A percentile compares a stretch with the other conserved stretches of the same genome.
phyloP scores from a whole-genome alignment of 108 stramenopile genomes.

The Licmophora abbreviata region DNA sequence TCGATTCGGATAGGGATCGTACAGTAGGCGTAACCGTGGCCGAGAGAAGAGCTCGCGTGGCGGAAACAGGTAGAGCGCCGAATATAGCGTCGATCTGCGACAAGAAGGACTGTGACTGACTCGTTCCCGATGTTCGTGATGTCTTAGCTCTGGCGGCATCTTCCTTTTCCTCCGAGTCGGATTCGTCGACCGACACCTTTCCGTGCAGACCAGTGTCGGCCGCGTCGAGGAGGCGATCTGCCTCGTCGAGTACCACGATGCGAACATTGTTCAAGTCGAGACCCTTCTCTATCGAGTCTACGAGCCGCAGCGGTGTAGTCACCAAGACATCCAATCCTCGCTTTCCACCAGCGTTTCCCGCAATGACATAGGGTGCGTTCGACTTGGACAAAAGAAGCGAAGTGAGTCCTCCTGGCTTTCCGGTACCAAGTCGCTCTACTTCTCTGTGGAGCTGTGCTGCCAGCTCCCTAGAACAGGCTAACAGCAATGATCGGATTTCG shows the following conservation, averaged over 20 bases:
- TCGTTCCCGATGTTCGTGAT: conserved; percentile 46
- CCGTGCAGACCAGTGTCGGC: conserved; percentile 20
- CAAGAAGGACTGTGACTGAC: conserved; percentile 68
- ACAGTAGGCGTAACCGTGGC: conserved; percentile 91
- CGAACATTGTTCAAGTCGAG: conserved; percentile 54
- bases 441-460: conserved; percentile 93
- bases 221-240: conserved; percentile 90
- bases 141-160: conserved; percentile 11
- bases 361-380: conserved; percentile 55
- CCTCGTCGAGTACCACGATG: conserved; percentile 95
- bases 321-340: conserved; percentile 70
- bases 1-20: conserved; percentile 71
- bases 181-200: background rate
- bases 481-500: conserved; percentile 63
- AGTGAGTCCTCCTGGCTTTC: conserved; percentile 77
- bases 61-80: conserved; percentile 51
- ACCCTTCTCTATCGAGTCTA: conserved; percentile 65
- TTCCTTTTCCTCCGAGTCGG: conserved; percentile 1
- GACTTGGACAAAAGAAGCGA: conserved; percentile 70
- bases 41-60: conserved; percentile 89
- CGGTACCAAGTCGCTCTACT: conserved; percentile 74
- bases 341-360: conserved; percentile 63
- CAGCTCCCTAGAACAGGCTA: conserved; percentile 94
- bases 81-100: conserved; percentile 94
- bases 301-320: conserved; percentile 67